Base-by-base conservation (phyloP, 2,329 filamentous ascomycete species). In the Fusarium albidum region DNA sequence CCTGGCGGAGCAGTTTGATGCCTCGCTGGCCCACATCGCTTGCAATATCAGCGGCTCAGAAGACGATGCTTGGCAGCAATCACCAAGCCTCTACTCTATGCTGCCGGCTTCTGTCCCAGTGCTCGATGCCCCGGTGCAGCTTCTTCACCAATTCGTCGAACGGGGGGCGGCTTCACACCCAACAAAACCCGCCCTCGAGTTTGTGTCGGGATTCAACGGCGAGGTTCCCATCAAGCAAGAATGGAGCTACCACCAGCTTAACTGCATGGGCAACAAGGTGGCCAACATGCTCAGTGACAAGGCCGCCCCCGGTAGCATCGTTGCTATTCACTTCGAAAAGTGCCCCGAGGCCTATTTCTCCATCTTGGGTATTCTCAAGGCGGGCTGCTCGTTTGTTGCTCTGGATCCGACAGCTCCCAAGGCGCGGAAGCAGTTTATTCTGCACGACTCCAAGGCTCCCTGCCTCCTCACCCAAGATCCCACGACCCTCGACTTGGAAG, bases 241-340 rank as follows among this genome's bases (percentile, higher is more conserved):
- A 18, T 97, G 92, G 92, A 90, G 84, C 0, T 97, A 94, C 66
- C 68, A 68, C n/a, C 77, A 94, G 54, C 77, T 97, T 1, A 76
- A 96, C 61, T 68, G 78, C 1, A 82, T 87, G 61, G 90, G 88
- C 1, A 93, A 96, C 64, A 82, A 80, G 58, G 81, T 96, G 13
- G 90, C 91, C 0, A 79, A 88, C 46, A 69, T 93, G 11, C 75
- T 96, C 1, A 68, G 77, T 2, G 62, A 70, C 0, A 71, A 78
- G 15, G 80, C 84, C 1, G 57, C 69, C 0, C 76, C 82, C 0
- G 88, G 90, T 76, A 70, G 68, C 21, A 84, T 93, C 5, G 78
- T 96, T 17, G 91, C 86, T 1, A 81, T 94, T 9, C 92, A 89
- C 67, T 96, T 96, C 65, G 86, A 92, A 49, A 96, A 96, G 68